phyloP scores from a whole-genome alignment of 495 filamentous ascomycete genomes.

The Daldinia grandis region DNA sequence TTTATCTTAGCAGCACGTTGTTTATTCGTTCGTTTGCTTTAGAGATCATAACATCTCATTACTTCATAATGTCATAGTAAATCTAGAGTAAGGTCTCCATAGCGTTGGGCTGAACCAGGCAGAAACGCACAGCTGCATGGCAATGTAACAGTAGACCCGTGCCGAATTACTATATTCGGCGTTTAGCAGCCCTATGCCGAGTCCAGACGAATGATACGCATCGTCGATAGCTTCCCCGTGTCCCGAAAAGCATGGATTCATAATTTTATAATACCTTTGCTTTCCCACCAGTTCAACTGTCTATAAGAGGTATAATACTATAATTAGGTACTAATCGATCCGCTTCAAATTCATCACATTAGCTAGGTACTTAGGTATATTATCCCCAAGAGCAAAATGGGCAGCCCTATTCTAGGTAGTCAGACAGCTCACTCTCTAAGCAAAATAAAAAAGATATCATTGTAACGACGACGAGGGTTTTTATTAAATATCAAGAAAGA shows the following conservation, averaged over 20 bases:
- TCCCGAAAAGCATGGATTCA: too few relatives aligned
- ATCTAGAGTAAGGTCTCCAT: not conserved
- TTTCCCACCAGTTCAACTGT: too few relatives aligned
- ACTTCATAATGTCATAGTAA: not conserved
- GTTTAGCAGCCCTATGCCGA: slow-evolving; percentile 30
- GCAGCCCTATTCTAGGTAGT: not conserved
- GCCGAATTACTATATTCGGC: slow-evolving; percentile 29
- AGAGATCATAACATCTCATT: not conserved
- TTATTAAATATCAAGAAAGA: not conserved
- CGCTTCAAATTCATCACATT: too few relatives aligned
- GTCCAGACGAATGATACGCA: not conserved
- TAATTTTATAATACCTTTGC: too few relatives aligned
- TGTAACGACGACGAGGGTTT: not conserved
- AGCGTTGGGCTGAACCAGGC: slow-evolving; percentile 11
- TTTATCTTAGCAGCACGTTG: not conserved
- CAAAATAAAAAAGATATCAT: not conserved
- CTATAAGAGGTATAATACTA: too few relatives aligned
- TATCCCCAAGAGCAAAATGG: not conserved
- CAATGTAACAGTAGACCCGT: slow-evolving; percentile 32
- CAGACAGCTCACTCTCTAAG: not conserved
- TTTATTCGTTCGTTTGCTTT: not conserved
- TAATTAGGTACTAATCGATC: too few relatives aligned
- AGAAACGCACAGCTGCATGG: slow-evolving; percentile 4
- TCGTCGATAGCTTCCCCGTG: too few relatives aligned
- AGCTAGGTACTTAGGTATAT: not conserved